Evolutionary conservation across 352 stramenopile genomes (phyloP), one percentile per base, ranked within the genome.

Genomic region (Lagenidium giganteum): DNA sequence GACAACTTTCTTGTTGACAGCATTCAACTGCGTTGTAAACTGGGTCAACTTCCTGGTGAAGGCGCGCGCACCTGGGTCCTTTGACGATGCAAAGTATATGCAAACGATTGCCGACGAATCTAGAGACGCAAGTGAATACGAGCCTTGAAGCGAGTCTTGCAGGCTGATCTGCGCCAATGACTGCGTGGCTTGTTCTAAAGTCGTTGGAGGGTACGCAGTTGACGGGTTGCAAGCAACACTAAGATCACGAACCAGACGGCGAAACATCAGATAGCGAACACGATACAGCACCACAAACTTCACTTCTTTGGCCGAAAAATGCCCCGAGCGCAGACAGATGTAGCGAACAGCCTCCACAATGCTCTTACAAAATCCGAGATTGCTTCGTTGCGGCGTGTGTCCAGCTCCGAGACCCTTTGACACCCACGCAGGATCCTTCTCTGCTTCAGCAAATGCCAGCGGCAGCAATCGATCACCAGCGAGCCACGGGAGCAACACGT

Each of bases 401-500:
- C 63, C 62, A 2, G 56, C 41, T 12, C 59, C 67, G 12, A 80
- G 18, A 3, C 53, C 65, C 13, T 46, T 40, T 50, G 21, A 67
- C 4, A 25, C 62, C 63, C 65, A 76, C 8, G 63, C 42, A 2
- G 46, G 27, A 5, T 45, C 45, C 1, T 68, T 47, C 22, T 71
- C 51, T 0, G 64, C 59, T 17, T 63, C 64, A 42, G 72, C 60
- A 26, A 86, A 54, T 4, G 67, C 80, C 17, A 91, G 42, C 5
- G 82, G 79, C 21, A 95, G 39, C 23, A 94, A 46, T 27, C 71
- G 71, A 44, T 92, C 76, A 11, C 71, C 70, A 21, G 80, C 75
- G 14, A 96, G 68, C 76, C 85, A 95, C 16, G 87, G 87, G 13
- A 96, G 43, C 8, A 96, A 39, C 24, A 96, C 83, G 42, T 95